Percentiles rank a stretch among this genome's conserved stretches.
Conservation (phyloP, 345 rosid genomes). For the Pseudoturritis turrita region DNA sequence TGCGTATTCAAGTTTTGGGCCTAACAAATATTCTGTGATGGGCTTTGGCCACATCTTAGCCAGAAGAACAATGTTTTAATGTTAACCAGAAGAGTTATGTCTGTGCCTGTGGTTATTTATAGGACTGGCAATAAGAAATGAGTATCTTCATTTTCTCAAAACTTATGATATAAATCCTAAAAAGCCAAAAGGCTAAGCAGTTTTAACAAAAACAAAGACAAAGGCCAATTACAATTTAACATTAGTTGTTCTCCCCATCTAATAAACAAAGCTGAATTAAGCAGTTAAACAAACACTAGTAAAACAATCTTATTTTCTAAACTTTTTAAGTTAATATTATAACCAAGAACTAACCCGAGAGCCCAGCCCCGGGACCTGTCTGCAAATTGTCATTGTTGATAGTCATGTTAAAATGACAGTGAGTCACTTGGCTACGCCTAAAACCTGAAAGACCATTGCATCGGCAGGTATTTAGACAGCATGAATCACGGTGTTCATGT, state of each 20-base stretch:
- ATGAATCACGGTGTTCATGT: constrained; percentile 54
- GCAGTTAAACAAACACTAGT: constrained; percentile 4
- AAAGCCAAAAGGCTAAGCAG: not conserved
- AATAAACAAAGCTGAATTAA: constrained; percentile 8
- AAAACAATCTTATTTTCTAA: constrained; percentile 8
- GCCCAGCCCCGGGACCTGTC: not conserved
- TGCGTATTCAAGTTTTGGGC: not conserved
- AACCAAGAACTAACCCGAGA: constrained; percentile 6
- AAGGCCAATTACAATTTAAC: not conserved
- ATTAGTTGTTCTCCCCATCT: not conserved
- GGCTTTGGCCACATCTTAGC: not conserved
- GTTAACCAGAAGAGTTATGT: no score
- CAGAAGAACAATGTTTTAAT: no score
- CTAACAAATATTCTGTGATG: not conserved
- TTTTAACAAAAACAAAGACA: not conserved
- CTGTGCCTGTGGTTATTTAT: no score
- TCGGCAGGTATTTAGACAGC: constrained; percentile 33
- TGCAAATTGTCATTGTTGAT: not conserved
- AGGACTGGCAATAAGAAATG: no score
- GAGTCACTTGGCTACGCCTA: constrained; percentile 10
- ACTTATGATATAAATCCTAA: not conserved
- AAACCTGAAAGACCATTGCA: not conserved
- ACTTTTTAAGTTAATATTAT: constrained; percentile 13
- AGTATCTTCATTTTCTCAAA: not conserved
- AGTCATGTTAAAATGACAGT: constrained; percentile 8